Evolutionary conservation across 2,329 filamentous ascomycete genomes (phyloP), one percentile per base, ranked within the genome.

Genomic region (Fusarium virguliforme): DNA sequence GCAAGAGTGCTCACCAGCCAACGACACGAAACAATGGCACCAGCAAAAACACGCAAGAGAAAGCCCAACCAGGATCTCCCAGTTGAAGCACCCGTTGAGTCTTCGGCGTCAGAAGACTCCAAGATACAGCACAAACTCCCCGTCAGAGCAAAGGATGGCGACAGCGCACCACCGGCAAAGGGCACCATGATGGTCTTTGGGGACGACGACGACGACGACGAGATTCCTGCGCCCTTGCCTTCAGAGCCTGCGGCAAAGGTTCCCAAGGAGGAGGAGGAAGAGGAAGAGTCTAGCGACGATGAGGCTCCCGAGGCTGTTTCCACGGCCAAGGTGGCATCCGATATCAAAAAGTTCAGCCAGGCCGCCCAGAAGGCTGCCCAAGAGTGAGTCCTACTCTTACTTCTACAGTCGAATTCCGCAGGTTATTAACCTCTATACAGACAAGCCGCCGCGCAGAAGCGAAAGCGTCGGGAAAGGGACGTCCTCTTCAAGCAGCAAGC

Each of bases 251-350:
- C 41, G 30, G 66, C 62, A 8, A 58, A 62, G 12, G 70, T 71
- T 15, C 61, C 72, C 1, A 75, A 78, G 15, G 73, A 77, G 4
- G 79, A 81, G 4, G 80, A 81, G 2, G 81, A 82, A 4, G 79
- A 81, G 2, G 83, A 83, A 4, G 81, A 82, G 9, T 50, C 46
- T 10, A 84, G 84, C 43, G 86, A 87, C 46, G 87, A 89, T 58
- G 87, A 86, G 53, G 87, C 87, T 0, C 88, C 88, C 8, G 88
- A 90, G 77, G 87, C 86, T 4, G 83, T 90, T n/a, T 89, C 88
- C 1, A 87, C 86, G 1, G 77, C 80, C 12, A 82, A 82, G 53
- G 86, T 84, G 4, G 86, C 86, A 1, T 82, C 80, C 13, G 80
- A 85, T 64, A 80, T 82, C 24, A 82, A 84, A 65, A 82, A 85